Evolutionary conservation across 2,329 filamentous ascomycete genomes (phyloP).

Genomic region (Pseudogymnoascus sp.): DNA sequence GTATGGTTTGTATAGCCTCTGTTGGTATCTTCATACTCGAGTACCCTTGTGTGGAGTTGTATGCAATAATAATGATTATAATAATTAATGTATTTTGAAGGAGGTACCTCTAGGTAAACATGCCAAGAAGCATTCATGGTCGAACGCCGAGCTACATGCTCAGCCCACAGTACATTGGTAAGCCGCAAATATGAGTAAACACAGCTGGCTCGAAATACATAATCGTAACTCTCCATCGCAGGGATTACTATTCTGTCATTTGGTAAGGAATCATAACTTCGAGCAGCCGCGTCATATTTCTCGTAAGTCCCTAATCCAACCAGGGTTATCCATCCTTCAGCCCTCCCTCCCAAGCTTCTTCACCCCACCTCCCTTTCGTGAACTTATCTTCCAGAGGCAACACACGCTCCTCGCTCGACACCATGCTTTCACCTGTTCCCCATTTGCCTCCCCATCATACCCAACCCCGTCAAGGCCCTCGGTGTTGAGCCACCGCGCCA

Average conservation of each 20-base stretch:
- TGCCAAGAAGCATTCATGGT: not conserved
- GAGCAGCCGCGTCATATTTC: not conserved
- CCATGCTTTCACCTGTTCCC: constrained; percentile 72
- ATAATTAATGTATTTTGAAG: not conserved
- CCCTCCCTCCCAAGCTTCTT: not conserved
- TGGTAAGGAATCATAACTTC: not conserved
- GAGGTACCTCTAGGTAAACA: not conserved
- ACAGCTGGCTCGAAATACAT: not conserved
- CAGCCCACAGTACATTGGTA: not conserved
- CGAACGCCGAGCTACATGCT: not conserved
- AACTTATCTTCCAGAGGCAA: constrained; percentile 58
- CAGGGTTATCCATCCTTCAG: not conserved
- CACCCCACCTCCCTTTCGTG: not conserved
- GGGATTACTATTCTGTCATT: not conserved
- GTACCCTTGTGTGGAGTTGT: not conserved
- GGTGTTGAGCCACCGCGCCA: constrained; percentile 73
- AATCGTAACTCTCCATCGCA: not conserved
- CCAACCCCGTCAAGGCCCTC: constrained; percentile 54
- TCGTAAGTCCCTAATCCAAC: not conserved
- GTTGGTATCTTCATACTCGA: not conserved
- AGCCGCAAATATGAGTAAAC: not conserved
- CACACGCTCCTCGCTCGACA: constrained; percentile 82
- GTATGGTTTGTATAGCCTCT: not conserved
- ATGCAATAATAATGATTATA: not conserved
- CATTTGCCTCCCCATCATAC: constrained; percentile 55